Conservation (phyloP, 331 rosid genomes). For the Stylosanthes scabra region DNA sequence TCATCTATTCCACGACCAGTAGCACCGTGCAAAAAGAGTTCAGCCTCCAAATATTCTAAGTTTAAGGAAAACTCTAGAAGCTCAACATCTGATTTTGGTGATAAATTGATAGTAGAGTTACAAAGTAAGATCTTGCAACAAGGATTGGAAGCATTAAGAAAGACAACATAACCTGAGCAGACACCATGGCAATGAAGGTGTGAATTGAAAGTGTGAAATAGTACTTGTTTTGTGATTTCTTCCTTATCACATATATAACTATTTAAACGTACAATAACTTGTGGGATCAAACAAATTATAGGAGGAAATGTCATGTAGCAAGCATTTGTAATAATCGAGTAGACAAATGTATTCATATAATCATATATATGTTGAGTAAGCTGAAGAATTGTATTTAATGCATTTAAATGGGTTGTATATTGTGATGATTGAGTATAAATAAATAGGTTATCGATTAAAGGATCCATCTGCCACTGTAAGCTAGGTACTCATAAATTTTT, state of each 20-base stretch:
- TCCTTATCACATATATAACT: too few relatives aligned
- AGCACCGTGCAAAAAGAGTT: conserved; percentile 62
- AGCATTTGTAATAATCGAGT: not conserved
- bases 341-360: not conserved
- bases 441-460: too few relatives aligned
- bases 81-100: conserved; percentile 47
- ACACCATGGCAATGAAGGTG: conserved; percentile 9
- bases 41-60: conserved; percentile 74
- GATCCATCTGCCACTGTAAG: too few relatives aligned
- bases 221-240: conserved; percentile 27
- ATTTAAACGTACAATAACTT: too few relatives aligned
- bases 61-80: conserved; percentile 64
- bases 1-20: conserved; percentile 62
- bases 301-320: not conserved
- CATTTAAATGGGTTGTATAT: too few relatives aligned
- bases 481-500: too few relatives aligned
- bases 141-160: conserved; percentile 22
- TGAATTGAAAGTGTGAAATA: too few relatives aligned
- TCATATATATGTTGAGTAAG: not conserved
- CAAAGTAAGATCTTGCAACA: conserved; percentile 27
- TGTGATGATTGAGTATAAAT: too few relatives aligned
- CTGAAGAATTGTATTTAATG: too few relatives aligned
- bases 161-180: conserved; percentile 25
- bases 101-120: not conserved
- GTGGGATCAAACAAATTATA: not conserved